These are phyloP conservation scores for Geoglossum cookeanum DNA, from an alignment of 2,329 filamentous ascomycete genomes.

Conservation along the genomic window DNA sequence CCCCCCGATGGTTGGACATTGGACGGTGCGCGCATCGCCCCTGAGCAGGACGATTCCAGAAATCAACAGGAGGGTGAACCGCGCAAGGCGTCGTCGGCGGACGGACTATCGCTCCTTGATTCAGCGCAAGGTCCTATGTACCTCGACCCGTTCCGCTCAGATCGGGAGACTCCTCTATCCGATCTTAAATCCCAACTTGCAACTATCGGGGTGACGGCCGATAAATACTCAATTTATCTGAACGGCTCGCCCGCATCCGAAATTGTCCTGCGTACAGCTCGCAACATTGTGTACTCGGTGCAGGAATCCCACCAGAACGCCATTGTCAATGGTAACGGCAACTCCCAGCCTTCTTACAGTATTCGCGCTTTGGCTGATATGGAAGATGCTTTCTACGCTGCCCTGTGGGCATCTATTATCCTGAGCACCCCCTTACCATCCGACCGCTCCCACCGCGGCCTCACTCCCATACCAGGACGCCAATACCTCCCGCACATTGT, in stretches of 20 bases:
- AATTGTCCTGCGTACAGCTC: conserved; percentile 55
- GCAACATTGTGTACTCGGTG: conserved; percentile 63
- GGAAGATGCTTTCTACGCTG: conserved; percentile 47
- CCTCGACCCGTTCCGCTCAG: conserved; percentile 60
- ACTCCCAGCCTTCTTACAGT: background rate
- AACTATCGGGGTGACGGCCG: conserved; percentile 25
- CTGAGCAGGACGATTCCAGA: background rate
- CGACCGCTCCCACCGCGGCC: conserved; percentile 15
- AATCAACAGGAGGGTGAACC: background rate
- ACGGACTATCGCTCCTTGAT: conserved; percentile 9
- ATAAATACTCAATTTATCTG: conserved; percentile 34
- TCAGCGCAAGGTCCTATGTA: conserved; percentile 42
- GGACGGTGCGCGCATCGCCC: conserved; percentile 24
- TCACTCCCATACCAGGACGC: conserved; percentile 27
- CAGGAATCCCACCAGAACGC: conserved; percentile 28
- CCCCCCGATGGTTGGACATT: conserved; percentile 40
- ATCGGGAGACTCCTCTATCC: conserved; percentile 42
- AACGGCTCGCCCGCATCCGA: conserved; percentile 42
- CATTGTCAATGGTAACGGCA: conserved; percentile 13
- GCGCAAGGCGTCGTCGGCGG: conserved; percentile 10
- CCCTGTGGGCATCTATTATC: conserved; percentile 50
- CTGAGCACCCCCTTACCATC: conserved; percentile 20
- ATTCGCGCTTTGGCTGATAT: conserved; percentile 25
- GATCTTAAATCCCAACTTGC: conserved; percentile 41
- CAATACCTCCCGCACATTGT: conserved; percentile 46